Conservation (phyloP, 805 yeast genomes). For the Cyberlindnera nakhonratchasimensis region DNA sequence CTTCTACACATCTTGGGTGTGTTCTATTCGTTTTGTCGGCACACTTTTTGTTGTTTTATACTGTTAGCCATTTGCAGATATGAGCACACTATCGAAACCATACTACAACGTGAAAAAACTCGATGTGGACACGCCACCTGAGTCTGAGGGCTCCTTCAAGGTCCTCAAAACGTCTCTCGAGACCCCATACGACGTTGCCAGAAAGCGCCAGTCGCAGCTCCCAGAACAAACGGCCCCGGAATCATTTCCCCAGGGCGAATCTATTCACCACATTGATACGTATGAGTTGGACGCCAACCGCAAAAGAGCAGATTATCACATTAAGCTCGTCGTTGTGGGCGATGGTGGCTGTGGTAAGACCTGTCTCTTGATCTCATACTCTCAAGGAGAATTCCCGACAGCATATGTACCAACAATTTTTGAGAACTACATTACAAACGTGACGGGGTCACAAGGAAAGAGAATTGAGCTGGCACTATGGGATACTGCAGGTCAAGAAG, state of each 20-base stretch:
- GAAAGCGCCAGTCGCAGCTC: conserved; percentile 18
- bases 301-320: conserved; percentile 34
- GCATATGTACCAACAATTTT: conserved; percentile 79
- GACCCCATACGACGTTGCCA: conserved; percentile 30
- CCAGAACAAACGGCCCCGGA: neutral
- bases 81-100: conserved; percentile 15
- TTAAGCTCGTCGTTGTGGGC: conserved; percentile 78
- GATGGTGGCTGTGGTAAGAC: conserved; percentile 94
- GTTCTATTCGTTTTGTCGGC: too few relatives aligned
- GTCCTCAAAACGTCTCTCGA: conserved; percentile 24
- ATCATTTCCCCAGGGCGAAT: too few relatives aligned
- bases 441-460: conserved; percentile 45
- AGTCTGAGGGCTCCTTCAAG: conserved; percentile 16
- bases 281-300: conserved; percentile 27
- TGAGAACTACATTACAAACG: conserved; percentile 67
- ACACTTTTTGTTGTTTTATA: too few relatives aligned
- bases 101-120: conserved; percentile 10
- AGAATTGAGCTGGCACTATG: conserved; percentile 69
- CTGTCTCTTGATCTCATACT: conserved; percentile 60
- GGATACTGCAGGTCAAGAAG: conserved; percentile 93
- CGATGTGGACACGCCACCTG: conserved; percentile 1
- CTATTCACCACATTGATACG: conserved; percentile 22
- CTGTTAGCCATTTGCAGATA: too few relatives aligned
- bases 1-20: too few relatives aligned
- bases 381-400: conserved; percentile 67